phyloP scores from a whole-genome alignment of 2,329 filamentous ascomycete species.

The Hortaea werneckii region DNA sequence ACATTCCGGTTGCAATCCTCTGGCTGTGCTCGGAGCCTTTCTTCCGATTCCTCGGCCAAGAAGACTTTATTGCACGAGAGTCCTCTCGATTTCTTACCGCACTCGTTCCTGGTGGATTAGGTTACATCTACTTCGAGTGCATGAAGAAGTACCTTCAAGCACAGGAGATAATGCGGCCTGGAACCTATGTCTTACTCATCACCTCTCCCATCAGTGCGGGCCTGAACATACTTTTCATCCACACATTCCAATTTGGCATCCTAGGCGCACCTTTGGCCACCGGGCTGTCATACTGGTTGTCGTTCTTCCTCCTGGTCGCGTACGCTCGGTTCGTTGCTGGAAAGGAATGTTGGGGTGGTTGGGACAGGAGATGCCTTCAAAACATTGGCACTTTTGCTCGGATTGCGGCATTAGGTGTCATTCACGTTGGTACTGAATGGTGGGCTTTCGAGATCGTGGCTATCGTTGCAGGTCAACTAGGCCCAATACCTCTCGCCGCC shows the following conservation, averaged over 20 bases:
- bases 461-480: slow-evolving; percentile 68
- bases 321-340: slow-evolving; percentile 65
- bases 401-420: slow-evolving; percentile 63
- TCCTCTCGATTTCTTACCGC: slow-evolving; percentile 63
- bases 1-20: slow-evolving; percentile 59
- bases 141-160: slow-evolving; percentile 55
- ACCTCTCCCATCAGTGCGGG: slow-evolving; percentile 50
- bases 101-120: slow-evolving; percentile 69
- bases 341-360: slow-evolving; percentile 70
- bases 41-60: slow-evolving; percentile 66
- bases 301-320: slow-evolving; percentile 63
- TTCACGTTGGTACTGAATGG: slow-evolving; percentile 83
- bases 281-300: slow-evolving; percentile 76
- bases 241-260: slow-evolving; percentile 59
- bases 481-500: slow-evolving; percentile 67
- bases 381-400: slow-evolving; percentile 63
- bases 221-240: slow-evolving; percentile 59
- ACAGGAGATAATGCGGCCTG: slow-evolving; percentile 53
- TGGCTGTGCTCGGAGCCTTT: slow-evolving; percentile 68
- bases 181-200: slow-evolving; percentile 52
- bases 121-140: slow-evolving; percentile 79
- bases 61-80: slow-evolving; percentile 64
- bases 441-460: slow-evolving; percentile 92
- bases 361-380: slow-evolving; percentile 51
- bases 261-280: slow-evolving; percentile 74